Conservation (phyloP, 2,329 filamentous ascomycete species). For the Pestalotiopsis sp. region DNA sequence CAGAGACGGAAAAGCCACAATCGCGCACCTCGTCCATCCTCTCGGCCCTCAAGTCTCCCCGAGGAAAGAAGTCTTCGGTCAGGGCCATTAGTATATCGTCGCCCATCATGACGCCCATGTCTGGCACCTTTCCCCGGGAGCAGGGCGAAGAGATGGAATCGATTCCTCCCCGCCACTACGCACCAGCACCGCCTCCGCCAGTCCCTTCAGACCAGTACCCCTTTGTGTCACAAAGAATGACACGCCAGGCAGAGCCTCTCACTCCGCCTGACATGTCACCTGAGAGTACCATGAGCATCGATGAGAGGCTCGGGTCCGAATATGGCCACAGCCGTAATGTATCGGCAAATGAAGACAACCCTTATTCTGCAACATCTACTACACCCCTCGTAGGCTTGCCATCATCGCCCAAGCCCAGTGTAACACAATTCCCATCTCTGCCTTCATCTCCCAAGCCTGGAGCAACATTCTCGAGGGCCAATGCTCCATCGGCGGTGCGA, state of each 20-base stretch:
- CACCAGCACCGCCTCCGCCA: conserved; percentile 59
- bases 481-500: conserved; percentile 57
- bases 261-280: conserved; percentile 50
- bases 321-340: conserved; percentile 38
- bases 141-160: conserved; percentile 59
- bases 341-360: conserved; percentile 48
- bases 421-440: conserved; percentile 36
- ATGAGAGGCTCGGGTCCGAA: conserved; percentile 54
- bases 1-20: conserved; percentile 50
- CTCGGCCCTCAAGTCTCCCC: conserved; percentile 63
- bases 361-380: conserved; percentile 53
- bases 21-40: conserved; percentile 63
- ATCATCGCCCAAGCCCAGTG: conserved; percentile 43
- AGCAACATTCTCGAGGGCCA: conserved; percentile 39
- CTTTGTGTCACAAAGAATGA: conserved; percentile 34
- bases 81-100: conserved; percentile 63
- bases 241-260: conserved; percentile 42
- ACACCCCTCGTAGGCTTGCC: conserved; percentile 55
- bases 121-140: conserved; percentile 58
- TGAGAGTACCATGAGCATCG: conserved; percentile 54
- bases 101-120: conserved; percentile 66
- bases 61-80: conserved; percentile 46
- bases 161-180: conserved; percentile 61
- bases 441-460: conserved; percentile 38
- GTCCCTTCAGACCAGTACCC: conserved; percentile 50